These are phyloP conservation scores for Colletotrichum sp. DNA, from an alignment of 2,329 filamentous ascomycete species.

Conservation along the genomic window DNA sequence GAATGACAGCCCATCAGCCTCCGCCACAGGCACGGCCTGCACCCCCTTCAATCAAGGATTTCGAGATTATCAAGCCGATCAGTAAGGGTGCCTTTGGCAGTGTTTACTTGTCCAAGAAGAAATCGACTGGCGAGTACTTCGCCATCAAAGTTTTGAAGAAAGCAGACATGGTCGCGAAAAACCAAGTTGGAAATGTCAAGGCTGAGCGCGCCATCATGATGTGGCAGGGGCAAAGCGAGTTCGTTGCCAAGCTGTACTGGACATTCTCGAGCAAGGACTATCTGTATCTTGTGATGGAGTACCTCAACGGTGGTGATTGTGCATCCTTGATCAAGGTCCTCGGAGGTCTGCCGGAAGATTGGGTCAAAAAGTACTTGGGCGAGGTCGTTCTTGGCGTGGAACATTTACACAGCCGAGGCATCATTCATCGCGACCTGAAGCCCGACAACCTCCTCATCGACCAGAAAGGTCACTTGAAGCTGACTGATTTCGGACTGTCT, in stretches of 20 bases:
- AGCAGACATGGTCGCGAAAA: conserved; percentile 99
- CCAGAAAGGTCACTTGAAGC: conserved; percentile 92
- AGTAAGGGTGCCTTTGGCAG: conserved; percentile 98
- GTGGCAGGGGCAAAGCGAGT: conserved; percentile 99
- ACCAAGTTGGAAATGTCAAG: conserved; percentile 98
- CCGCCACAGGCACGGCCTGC: conserved; percentile 86
- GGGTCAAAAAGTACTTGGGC: conserved; percentile 96
- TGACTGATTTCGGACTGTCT: conserved; percentile 97
- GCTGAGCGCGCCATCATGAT: conserved; percentile 99
- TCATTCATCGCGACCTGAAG: conserved; percentile 96
- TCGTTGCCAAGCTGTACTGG: conserved; percentile 99
- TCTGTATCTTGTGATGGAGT: conserved; percentile 98
- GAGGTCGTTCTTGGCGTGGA: conserved; percentile 98
- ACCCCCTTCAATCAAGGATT: conserved; percentile 97
- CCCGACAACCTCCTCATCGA: conserved; percentile 98
- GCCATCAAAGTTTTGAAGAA: conserved; percentile 99
- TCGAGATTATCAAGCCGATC: conserved; percentile 99
- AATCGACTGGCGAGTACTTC: conserved; percentile 97
- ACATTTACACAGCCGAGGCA: conserved; percentile 90
- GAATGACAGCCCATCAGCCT: conserved; percentile 77
- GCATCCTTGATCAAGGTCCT: conserved; percentile 95
- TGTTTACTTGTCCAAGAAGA: conserved; percentile 98
- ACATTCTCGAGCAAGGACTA: conserved; percentile 99
- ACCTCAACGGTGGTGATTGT: conserved; percentile 96
- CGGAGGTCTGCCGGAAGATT: conserved; percentile 91